Base-by-base conservation (phyloP, 495 filamentous ascomycete species). In the Pseudotulostoma volvatum region DNA sequence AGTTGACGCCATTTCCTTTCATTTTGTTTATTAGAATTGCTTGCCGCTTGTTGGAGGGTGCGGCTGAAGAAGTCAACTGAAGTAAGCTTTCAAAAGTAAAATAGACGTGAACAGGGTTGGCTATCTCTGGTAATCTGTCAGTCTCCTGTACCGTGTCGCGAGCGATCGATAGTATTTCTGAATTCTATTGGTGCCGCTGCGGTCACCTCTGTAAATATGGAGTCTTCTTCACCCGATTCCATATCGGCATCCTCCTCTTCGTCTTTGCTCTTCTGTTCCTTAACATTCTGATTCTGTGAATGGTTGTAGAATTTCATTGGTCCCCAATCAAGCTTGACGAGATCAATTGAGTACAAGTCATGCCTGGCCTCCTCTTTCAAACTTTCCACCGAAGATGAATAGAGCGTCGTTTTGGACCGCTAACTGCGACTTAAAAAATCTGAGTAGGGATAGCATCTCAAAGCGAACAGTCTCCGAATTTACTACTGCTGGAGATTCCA, bases 351-450 rank as follows among this genome's bases (percentile, higher is more conserved):
- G 53, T 84, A 88, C 67, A 95, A 66, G 48, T 96, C 88, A 52
- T 94, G 96, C 90, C n/a, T 81, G 72, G 50, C 95, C 90, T 15
- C 81, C 87, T 56, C 90, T 86, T 51, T 97, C 90, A 48, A 81
- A 93, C 0, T 84, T 97, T 9, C 90, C 90, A 14, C 90, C 86
- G 49, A 88, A 93, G 17, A 94, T 81, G 51, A 90, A 97, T 0
- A 96, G 64, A 9, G 80, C 71, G 57, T 97, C 90, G 38, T 85
- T 82, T 57, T 94, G 85, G 7, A 96, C 84, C 1, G 90, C 73
- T 30, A 97, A 60, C 44, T 85, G 81, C 2, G 81, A 79, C 44
- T 95, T 94, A 58, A 96, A 95, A n/a, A n/a, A n/a, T n/a, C n/a
- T n/a, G 31, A 90, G 67, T 23, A 69, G 69, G 49, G 92, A 84